Conservation (phyloP, 2,329 filamentous ascomycete genomes). For the Nemania bipapillata region DNA sequence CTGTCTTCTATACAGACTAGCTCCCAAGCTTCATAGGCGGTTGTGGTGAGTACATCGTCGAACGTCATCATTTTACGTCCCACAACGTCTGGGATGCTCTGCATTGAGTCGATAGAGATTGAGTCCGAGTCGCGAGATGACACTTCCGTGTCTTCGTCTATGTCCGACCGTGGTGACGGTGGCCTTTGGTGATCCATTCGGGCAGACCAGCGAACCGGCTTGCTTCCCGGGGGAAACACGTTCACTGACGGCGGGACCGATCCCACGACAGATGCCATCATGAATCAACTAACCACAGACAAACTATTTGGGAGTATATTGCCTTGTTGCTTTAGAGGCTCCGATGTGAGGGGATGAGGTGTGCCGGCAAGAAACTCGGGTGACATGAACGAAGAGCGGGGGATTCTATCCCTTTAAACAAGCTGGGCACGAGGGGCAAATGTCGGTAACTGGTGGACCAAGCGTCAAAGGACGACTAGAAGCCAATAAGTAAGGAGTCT, state of each 20-base stretch:
- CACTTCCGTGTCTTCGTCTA: not conserved
- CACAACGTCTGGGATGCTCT: constrained; percentile 11
- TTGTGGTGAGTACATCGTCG: constrained; percentile 22
- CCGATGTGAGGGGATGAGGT: not conserved
- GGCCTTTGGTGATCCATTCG: not conserved
- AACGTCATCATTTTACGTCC: constrained; percentile 22
- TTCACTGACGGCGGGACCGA: not conserved
- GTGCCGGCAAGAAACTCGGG: not conserved
- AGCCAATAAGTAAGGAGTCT: not conserved
- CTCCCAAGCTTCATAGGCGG: constrained; percentile 36
- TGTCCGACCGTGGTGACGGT: constrained; percentile 3
- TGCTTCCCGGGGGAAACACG: not conserved
- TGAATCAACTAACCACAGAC: not conserved
- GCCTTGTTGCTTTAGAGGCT: not conserved
- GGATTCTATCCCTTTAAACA: constrained; percentile 15
- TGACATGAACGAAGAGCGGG: not conserved
- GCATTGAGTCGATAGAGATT: constrained; percentile 24
- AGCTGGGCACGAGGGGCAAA: not conserved
- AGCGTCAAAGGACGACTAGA: constrained; percentile 5
- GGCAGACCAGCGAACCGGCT: not conserved
- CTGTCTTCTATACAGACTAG: constrained; percentile 13
- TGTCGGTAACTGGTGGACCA: not conserved
- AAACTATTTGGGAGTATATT: not conserved
- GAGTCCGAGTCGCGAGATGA: constrained; percentile 23
- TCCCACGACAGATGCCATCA: constrained; percentile 8